phyloP scores from a whole-genome alignment of 331 rosid genomes.

The Acacia pycnantha region DNA sequence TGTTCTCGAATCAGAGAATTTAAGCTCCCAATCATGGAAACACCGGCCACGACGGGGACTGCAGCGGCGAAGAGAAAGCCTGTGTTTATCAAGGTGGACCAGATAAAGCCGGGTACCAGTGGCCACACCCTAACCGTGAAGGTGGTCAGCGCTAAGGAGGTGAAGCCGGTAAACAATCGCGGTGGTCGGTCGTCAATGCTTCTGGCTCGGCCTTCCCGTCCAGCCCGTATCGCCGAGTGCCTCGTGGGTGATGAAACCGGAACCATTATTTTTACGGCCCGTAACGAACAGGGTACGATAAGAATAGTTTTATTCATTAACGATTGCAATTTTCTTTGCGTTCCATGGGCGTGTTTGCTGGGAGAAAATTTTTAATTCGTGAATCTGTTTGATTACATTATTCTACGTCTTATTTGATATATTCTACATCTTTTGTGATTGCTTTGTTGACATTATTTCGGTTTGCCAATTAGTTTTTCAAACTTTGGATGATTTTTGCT shows the following conservation, averaged over 20 bases:
- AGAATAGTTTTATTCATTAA: neutral
- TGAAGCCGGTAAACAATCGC: conserved; percentile 51
- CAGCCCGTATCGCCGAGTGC: conserved; percentile 61
- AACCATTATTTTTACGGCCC: conserved; percentile 78
- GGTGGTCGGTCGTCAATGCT: conserved; percentile 54
- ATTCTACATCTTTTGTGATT: neutral
- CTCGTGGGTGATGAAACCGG: conserved; percentile 85
- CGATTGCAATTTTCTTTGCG: neutral
- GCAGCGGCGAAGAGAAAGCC: conserved; percentile 56
- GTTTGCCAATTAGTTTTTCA: neutral
- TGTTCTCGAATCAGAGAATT: neutral
- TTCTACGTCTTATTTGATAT: neutral
- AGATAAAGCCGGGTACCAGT: conserved; percentile 52
- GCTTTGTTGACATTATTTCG: neutral
- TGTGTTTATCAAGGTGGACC: conserved; percentile 52
- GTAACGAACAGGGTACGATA: conserved; percentile 78
- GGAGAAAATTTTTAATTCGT: neutral
- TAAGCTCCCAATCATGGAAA: neutral
- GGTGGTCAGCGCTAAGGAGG: conserved; percentile 63
- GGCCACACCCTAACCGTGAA: conserved; percentile 62
- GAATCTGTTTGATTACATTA: neutral
- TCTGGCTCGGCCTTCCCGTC: conserved; percentile 57
- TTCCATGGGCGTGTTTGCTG: neutral
- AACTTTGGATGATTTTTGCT: neutral
- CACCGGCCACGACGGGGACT: conserved; percentile 41